Base-by-base conservation (phyloP, 1,284 basidiomycete genomes). In the Ganoderma leucocontextum region DNA sequence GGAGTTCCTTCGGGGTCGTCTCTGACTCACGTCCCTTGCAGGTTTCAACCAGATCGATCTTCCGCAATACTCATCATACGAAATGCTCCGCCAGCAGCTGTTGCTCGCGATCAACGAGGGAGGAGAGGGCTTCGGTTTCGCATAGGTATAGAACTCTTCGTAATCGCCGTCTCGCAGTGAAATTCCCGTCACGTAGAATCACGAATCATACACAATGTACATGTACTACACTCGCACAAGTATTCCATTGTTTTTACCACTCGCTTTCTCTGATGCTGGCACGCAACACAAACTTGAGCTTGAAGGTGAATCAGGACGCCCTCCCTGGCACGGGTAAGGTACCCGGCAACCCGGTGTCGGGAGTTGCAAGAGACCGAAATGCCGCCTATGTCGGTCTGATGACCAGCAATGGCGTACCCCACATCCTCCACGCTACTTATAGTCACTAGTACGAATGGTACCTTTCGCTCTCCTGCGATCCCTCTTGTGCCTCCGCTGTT, bases 51-150 rank as follows among this genome's bases (percentile, higher is more conserved):
- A 92, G 84, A 96, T 97, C 69, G 94, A 97, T 76, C 85, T 98
- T 62, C 95, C 95, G 0, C 92, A 93, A 70, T 98, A 96, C 78
- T 92, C 94, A 10, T 95, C 94, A 36, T 98, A 98, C 77, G 96
- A 98, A 78, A 96, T 95, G 86, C 85, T 98, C 68, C 89, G 96
- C 55, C 93, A 95, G 72, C 93, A 95, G 77, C 80, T 98, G 42
- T 81, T 96, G 64, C 85, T 96, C 72, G 95, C 96, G 33, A 96
- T 98, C 77, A 95, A 93, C 75, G 97, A 98, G 81, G 96, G 96
- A 64, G 94, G 94, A 53, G 95, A 96, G 81, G 93, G 93, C 63
- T 97, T 97, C 80, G 95, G 94, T 63, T 97, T 95, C 79, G 91
- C 90, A 78, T 91, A 77, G 78, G 76, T 65, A 65, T 60, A 42